A percentile compares a stretch with the other conserved stretches of the same genome.
These are phyloP conservation scores for Lenzites betulinus DNA, from an alignment of 768 basidiomycete species.

Conservation along the genomic window DNA sequence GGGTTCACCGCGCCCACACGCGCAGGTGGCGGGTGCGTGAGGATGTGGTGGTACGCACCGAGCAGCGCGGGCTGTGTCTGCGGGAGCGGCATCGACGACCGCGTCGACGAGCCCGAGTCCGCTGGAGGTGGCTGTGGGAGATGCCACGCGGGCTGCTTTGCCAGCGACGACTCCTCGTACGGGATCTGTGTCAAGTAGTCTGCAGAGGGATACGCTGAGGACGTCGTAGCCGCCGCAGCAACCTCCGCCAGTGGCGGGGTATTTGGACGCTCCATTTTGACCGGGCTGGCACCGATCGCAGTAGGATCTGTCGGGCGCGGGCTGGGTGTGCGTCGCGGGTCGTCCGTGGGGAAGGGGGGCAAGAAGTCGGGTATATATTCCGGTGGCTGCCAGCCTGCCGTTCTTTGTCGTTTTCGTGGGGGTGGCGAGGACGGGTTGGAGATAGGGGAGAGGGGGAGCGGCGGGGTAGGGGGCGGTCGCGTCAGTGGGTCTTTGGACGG, in stretches of 20 bases:
- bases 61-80: conserved; percentile 66
- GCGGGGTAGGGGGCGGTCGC: conserved; percentile 37
- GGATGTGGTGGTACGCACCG: conserved; percentile 74
- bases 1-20: conserved; percentile 53
- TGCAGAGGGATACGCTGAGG: conserved; percentile 44
- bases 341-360: conserved; percentile 61
- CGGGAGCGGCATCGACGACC: conserved; percentile 42
- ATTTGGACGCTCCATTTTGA: conserved; percentile 37
- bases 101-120: conserved; percentile 1
- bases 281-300: conserved; percentile 39
- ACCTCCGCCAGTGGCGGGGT: conserved; percentile 39
- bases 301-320: conserved; percentile 25
- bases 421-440: conserved; percentile 61
- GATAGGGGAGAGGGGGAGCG: conserved; percentile 55
- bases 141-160: conserved; percentile 68
- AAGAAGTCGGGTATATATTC: conserved; percentile 65
- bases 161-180: conserved; percentile 72
- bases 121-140: conserved; percentile 43
- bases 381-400: conserved; percentile 60
- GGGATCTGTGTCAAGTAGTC: conserved; percentile 75
- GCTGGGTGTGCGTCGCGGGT: conserved; percentile 38
- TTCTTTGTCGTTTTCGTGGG: conserved; percentile 58
- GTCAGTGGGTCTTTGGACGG: conserved; percentile 12
- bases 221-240: conserved; percentile 29
- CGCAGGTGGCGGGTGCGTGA: conserved; percentile 64